Evolutionary conservation across 2,329 filamentous ascomycete species (phyloP).

Genomic region (Eutypella sp.): DNA sequence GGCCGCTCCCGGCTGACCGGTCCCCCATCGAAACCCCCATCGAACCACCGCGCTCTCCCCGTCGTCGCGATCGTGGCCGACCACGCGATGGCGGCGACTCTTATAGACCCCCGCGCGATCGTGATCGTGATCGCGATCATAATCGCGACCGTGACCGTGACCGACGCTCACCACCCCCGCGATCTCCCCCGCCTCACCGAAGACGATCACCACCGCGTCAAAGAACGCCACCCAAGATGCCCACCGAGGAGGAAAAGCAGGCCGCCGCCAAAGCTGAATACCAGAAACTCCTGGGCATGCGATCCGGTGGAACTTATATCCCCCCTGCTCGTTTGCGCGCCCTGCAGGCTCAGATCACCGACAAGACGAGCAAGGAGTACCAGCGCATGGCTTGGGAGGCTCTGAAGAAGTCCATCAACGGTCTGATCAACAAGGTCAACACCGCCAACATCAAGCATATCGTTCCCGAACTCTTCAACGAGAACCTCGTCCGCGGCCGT

Average conservation of each 20-base stretch:
- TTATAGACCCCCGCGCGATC: conserved; percentile 39
- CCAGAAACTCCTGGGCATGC: conserved; percentile 84
- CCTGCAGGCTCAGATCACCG: conserved; percentile 92
- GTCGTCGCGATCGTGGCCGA: conserved; percentile 25
- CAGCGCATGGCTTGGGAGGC: conserved; percentile 99
- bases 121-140: conserved; percentile 17
- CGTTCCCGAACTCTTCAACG: conserved; percentile 89
- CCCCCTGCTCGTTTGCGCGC: conserved; percentile 86
- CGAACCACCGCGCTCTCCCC: conserved; percentile 23
- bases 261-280: conserved; percentile 87
- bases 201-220: conserved; percentile 15
- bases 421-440: conserved; percentile 98
- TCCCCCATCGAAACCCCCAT: conserved; percentile 22
- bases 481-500: conserved; percentile 87
- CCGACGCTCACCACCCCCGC: conserved; percentile 1
- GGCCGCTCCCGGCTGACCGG: conserved; percentile 27
- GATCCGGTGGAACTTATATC: conserved; percentile 94
- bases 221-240: conserved; percentile 28
- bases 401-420: conserved; percentile 97
- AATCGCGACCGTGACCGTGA: neutral
- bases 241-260: conserved; percentile 78
- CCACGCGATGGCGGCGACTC: conserved; percentile 44
- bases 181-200: conserved; percentile 12
- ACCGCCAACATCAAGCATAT: conserved; percentile 97
- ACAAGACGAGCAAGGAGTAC: conserved; percentile 94